These are phyloP conservation scores for Parachlorella kessleri DNA, from an alignment of 139 green algal genomes.

Conservation along the genomic window DNA sequence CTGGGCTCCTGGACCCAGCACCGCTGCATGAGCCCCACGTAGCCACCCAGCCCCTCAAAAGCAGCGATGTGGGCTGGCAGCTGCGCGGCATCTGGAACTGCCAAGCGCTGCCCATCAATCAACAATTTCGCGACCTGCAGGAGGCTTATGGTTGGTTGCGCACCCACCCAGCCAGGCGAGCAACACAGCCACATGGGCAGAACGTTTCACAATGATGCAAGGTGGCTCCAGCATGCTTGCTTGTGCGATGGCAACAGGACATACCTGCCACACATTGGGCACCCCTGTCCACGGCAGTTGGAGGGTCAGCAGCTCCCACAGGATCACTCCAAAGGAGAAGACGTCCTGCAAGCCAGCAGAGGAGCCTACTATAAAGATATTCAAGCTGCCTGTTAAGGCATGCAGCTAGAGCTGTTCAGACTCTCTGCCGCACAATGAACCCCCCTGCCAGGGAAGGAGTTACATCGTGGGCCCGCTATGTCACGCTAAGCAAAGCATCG, in stretches of 20 bases:
- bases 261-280: too few relatives aligned
- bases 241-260: background rate
- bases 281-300: too few relatives aligned
- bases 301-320: constrained; percentile 8
- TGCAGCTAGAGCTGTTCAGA: too few relatives aligned
- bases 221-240: background rate
- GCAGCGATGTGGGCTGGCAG: background rate
- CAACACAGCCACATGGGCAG: background rate
- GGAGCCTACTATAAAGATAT: too few relatives aligned
- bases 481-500: background rate
- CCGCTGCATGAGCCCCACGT: background rate
- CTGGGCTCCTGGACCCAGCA: constrained; percentile 2
- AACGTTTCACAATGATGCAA: too few relatives aligned
- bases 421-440: too few relatives aligned
- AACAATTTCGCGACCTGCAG: background rate
- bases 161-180: background rate
- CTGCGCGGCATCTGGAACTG: background rate
- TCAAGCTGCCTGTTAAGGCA: too few relatives aligned
- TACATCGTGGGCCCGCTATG: background rate
- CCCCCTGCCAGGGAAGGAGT: background rate
- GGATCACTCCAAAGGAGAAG: background rate
- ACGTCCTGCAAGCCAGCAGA: too few relatives aligned
- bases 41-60: background rate
- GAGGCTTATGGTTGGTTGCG: background rate
- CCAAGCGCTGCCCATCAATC: background rate